These are phyloP conservation scores for Boletales sp. DNA, from an alignment of 768 basidiomycete genomes.

Conservation along the genomic window DNA sequence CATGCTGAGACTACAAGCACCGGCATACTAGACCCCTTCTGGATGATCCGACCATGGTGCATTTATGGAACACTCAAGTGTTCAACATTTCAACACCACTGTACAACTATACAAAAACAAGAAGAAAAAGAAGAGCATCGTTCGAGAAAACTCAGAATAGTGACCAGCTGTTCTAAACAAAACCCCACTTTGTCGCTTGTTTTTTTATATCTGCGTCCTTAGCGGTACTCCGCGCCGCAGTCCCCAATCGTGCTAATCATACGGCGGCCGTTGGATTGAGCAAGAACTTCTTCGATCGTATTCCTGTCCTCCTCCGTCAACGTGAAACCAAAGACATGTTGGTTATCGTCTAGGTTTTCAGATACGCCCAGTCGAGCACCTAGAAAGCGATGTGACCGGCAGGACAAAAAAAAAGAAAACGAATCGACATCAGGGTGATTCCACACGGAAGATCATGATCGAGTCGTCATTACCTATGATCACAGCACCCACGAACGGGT, in stretches of 20 bases:
- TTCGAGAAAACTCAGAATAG: no score
- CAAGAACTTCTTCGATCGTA: constrained; percentile 62
- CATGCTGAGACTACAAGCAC: background rate
- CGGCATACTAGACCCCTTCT: background rate
- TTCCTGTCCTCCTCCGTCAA: constrained; percentile 54
- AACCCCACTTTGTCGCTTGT: no score
- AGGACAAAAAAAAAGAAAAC: background rate
- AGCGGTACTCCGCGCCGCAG: constrained; percentile 83
- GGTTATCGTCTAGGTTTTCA: constrained; percentile 70
- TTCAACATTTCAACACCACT: no score
- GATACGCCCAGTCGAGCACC: constrained; percentile 73
- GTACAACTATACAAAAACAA: no score
- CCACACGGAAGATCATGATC: constrained; percentile 3
- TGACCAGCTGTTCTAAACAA: no score
- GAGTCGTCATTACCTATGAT: constrained; percentile 53
- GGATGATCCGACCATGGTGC: background rate
- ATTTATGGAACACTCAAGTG: no score
- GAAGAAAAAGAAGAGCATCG: no score
- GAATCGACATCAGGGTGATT: constrained; percentile 1
- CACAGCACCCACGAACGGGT: constrained; percentile 72
- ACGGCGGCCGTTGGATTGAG: constrained; percentile 54
- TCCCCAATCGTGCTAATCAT: constrained; percentile 74
- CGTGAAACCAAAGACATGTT: constrained; percentile 54
- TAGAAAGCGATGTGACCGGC: constrained; percentile 21
- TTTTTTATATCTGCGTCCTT: background rate